These are phyloP conservation scores for Discostella stelligeroides DNA, from an alignment of 108 stramenopile species.

Conservation along the genomic window DNA sequence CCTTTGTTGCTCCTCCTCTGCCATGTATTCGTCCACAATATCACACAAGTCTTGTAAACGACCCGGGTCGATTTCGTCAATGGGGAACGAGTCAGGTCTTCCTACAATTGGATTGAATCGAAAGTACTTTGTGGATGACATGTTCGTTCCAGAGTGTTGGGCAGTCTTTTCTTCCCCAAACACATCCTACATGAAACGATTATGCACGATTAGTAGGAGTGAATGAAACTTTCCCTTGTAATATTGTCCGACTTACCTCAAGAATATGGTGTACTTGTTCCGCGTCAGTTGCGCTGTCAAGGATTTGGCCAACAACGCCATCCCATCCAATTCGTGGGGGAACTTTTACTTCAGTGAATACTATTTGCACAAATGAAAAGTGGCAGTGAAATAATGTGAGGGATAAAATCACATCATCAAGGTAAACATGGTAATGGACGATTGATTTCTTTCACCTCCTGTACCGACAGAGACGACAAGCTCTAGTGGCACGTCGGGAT, in stretches of 20 bases:
- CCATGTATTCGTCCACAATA: conserved; percentile 73
- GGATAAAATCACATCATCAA: no score
- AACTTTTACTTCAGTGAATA: conserved; percentile 71
- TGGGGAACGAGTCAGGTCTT: conserved; percentile 60
- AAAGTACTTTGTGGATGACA: conserved; percentile 71
- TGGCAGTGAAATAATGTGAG: not conserved
- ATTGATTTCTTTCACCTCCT: conserved; percentile 62
- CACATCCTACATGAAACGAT: conserved; percentile 53
- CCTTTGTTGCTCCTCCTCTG: conserved; percentile 63
- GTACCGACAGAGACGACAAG: conserved; percentile 81
- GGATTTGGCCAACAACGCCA: conserved; percentile 87
- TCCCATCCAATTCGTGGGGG: conserved; percentile 87
- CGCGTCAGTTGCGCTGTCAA: conserved; percentile 80
- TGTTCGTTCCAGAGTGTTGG: conserved; percentile 36
- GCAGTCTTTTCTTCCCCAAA: conserved; percentile 66
- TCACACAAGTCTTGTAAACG: conserved; percentile 60
- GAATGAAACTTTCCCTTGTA: not conserved
- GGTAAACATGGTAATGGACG: no score
- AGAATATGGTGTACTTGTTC: conserved; percentile 58
- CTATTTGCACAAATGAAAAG: conserved; percentile 6
- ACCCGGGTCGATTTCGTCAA: conserved; percentile 73
- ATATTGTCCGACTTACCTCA: conserved; percentile 27
- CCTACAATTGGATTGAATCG: conserved; percentile 84
- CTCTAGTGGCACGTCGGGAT: conserved; percentile 82
- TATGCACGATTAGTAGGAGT: not conserved